These are phyloP conservation scores for Ambrosia hybrid DNA, from an alignment of 140 eudicot genomes.

Conservation along the genomic window DNA sequence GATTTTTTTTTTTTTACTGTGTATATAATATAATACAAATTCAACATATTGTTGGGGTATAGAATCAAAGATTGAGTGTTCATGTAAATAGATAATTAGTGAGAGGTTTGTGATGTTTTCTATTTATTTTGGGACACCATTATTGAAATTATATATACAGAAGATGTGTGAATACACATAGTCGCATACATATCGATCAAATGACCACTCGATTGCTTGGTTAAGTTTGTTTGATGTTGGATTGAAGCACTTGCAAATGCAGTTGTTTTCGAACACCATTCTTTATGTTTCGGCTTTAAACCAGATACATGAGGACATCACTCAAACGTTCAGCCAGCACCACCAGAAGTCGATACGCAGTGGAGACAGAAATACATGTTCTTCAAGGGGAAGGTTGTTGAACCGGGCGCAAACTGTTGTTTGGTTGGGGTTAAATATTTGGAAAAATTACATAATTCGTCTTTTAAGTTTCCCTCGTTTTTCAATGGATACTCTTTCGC, in stretches of 20 bases:
- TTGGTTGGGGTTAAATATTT: too few species aligned
- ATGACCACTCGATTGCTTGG: not conserved
- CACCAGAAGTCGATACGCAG: too few species aligned
- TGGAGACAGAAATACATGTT: too few species aligned
- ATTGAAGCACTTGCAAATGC: not conserved
- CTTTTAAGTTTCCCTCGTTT: too few species aligned
- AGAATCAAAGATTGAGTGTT: slow-evolving; percentile 19
- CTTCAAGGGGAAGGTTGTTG: too few species aligned
- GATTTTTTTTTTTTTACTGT: not conserved
- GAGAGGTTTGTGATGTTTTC: not conserved
- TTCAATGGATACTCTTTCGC: too few species aligned
- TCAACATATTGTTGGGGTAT: slow-evolving; percentile 14
- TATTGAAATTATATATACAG: slow-evolving; percentile 13
- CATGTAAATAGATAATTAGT: not conserved
- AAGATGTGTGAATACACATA: slow-evolving; percentile 6
- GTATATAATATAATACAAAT: slow-evolving; percentile 21
- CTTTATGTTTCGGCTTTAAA: too few species aligned
- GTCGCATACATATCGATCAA: not conserved
- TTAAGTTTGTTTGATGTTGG: not conserved
- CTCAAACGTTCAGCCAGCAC: too few species aligned
- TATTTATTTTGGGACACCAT: slow-evolving; percentile 11
- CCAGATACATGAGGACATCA: too few species aligned
- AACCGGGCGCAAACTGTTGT: too few species aligned
- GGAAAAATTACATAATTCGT: too few species aligned
- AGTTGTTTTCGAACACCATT: too few species aligned